Evolutionary conservation across 108 stramenopile species (phyloP).

Genomic region (Skeletonema menzelii): DNA sequence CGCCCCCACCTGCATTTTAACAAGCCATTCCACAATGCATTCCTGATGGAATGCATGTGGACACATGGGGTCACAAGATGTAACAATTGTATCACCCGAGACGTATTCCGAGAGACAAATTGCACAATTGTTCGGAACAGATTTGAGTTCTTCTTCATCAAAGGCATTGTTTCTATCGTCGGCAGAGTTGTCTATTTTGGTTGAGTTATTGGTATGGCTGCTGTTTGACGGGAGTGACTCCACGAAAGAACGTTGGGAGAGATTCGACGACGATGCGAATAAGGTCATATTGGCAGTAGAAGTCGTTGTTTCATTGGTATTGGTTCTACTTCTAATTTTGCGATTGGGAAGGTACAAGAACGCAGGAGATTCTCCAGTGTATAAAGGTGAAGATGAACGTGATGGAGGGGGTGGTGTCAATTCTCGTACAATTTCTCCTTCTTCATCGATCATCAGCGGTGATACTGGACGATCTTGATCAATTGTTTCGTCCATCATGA

Average conservation of each 20-base stretch:
- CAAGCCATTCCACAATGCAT: slow-evolving; percentile 70
- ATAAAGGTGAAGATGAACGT: background rate
- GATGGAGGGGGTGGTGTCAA: background rate
- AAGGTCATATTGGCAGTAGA: background rate
- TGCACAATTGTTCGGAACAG: slow-evolving; percentile 72
- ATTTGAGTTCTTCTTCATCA: background rate
- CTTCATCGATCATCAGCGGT: background rate
- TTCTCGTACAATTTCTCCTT: background rate
- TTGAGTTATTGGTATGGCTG: background rate
- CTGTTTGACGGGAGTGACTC: background rate
- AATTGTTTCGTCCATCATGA: slow-evolving; percentile 7
- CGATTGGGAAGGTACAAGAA: slow-evolving; percentile 4
- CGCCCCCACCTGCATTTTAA: slow-evolving; percentile 62
- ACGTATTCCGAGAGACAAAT: slow-evolving; percentile 70
- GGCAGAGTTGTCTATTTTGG: background rate
- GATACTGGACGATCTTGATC: background rate
- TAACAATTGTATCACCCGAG: slow-evolving; percentile 55
- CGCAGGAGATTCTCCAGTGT: background rate
- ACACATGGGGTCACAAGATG: slow-evolving; percentile 53
- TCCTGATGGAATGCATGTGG: slow-evolving; percentile 77
- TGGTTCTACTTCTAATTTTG: slow-evolving; percentile 2
- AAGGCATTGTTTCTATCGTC: background rate
- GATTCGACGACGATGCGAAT: background rate
- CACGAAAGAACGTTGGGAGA: background rate
- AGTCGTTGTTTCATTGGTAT: slow-evolving; percentile 2